Base-by-base conservation (phyloP, 345 rosid genomes). In the Murraya koenigii region DNA sequence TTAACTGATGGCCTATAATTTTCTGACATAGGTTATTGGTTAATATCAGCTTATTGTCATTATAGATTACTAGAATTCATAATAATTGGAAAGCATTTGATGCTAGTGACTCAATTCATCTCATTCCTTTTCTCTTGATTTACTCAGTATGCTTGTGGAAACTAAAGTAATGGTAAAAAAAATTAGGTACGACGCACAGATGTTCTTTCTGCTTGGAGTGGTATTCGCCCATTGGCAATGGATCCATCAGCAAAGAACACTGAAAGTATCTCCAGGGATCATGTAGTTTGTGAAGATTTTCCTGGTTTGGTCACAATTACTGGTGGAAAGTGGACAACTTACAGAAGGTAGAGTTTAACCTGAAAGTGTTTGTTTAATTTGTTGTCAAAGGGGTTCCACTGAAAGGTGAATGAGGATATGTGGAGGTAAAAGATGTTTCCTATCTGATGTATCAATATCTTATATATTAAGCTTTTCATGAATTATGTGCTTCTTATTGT, bases 131-230 rank as follows among this genome's bases (percentile, higher is more conserved):
- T 82, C 55, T 69, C 66, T 23, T 69, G 41, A 14, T 77, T 38
- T 63, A 59, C 52, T 72, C 30, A n/a, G 26, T 76, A 76, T 76
- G 69, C 67, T 33, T 75, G 61, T 81, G 61, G 75, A 81, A 15
- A 74, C 30, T 81, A 39, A 77, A 72, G 28, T 69, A 59, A 39
- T 67, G 69, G 44, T 73, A 66, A 25, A 68, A 68, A 74, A 80
- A 55, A 78, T 58, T 80, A 93, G 99, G 99, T 95, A 9, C 90
- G 99, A 8, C 94, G 99, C 47, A 54, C 82, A 28, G 99, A 95
- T 90, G 98, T 95, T 81, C 98, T 95, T 75, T 95, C 99, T 71
- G 99, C 97, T 55, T 95, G 99, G 99, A 95, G 99, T 87, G 99
- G 99, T 41, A 95, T 95, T 76, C 98, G 99, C 55, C 99, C 99